These are phyloP conservation scores for Pontederia paniculata DNA, from an alignment of 176 grass and related monocot genomes.

Conservation along the genomic window DNA sequence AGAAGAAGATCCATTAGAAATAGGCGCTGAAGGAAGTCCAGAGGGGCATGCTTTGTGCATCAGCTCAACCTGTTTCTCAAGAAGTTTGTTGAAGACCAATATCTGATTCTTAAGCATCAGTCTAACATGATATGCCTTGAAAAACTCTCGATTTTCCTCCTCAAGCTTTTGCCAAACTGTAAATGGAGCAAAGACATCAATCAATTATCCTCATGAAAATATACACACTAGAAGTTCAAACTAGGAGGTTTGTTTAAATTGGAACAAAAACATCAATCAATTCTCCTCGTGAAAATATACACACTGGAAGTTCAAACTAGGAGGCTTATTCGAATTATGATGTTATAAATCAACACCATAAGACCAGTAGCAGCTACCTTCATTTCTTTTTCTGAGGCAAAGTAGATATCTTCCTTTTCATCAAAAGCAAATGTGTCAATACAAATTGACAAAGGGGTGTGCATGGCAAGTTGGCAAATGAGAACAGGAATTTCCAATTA, in stretches of 20 bases:
- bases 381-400: background rate
- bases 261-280: background rate
- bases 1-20: constrained; percentile 56
- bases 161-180: constrained; percentile 99
- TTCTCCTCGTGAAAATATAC: background rate
- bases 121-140: constrained; percentile 93
- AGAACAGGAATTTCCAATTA: no score
- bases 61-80: constrained; percentile 55
- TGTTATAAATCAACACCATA: no score
- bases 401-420: no score
- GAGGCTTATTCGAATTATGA: no score
- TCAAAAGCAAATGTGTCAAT: no score
- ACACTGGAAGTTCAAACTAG: background rate
- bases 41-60: constrained; percentile 69
- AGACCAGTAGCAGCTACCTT: background rate
- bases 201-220: background rate
- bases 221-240: background rate
- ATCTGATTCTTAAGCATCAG: constrained; percentile 98
- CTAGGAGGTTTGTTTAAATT: no score
- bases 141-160: constrained; percentile 95
- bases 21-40: constrained; percentile 36
- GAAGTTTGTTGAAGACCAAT: constrained; percentile 61
- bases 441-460: no score
- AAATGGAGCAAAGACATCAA: constrained; percentile 2
- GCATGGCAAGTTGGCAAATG: no score